Evolutionary conservation across 768 basidiomycete genomes (phyloP).

Genomic region (Macrocybe gigantea): DNA sequence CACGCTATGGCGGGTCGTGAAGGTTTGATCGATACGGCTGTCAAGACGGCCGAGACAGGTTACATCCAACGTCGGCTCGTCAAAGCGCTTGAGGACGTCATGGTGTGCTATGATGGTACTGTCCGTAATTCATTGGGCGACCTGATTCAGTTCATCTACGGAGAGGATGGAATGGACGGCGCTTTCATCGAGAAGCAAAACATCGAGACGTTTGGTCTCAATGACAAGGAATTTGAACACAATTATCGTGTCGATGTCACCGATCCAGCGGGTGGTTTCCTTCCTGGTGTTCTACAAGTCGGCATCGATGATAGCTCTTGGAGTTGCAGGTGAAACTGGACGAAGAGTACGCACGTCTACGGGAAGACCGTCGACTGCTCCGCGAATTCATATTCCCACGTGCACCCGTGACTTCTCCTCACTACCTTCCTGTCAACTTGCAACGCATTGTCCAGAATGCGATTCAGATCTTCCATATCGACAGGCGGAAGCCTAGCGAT

Average conservation of each 20-base stretch:
- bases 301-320: conserved; percentile 82
- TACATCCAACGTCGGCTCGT: conserved; percentile 98
- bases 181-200: conserved; percentile 95
- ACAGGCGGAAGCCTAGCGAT: conserved; percentile 88
- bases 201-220: conserved; percentile 84
- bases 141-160: conserved; percentile 93
- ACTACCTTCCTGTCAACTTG: conserved; percentile 93
- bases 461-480: conserved; percentile 95
- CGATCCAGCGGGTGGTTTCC: conserved; percentile 74
- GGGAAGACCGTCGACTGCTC: conserved; percentile 70
- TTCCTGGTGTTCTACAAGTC: conserved; percentile 74
- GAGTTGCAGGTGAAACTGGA: conserved; percentile 84
- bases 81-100: conserved; percentile 96
- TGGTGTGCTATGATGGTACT: conserved; percentile 97
- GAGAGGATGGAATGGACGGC: conserved; percentile 99
- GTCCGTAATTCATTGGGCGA: conserved; percentile 97
- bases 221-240: conserved; percentile 79
- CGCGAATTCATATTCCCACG: conserved; percentile 83
- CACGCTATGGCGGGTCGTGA: conserved; percentile 99
- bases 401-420: conserved; percentile 61
- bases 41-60: conserved; percentile 99
- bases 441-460: conserved; percentile 95
- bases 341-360: conserved; percentile 53
- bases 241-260: conserved; percentile 95
- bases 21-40: conserved; percentile 97